Conservation (phyloP, 2,329 filamentous ascomycete species). For the Emydomyces testavorans region DNA sequence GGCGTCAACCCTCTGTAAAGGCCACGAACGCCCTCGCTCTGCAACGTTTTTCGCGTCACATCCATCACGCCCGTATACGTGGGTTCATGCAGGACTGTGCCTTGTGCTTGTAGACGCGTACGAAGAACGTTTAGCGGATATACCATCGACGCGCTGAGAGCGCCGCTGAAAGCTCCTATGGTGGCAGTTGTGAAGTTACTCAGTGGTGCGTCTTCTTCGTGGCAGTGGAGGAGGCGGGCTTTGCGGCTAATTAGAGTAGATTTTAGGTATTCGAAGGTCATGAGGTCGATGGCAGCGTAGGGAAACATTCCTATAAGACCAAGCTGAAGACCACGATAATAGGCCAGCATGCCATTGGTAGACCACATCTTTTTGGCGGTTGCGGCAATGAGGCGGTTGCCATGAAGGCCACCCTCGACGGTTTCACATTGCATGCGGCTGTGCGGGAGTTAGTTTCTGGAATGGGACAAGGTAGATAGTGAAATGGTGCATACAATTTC, state of each 20-base stretch:
- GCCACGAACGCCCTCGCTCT: slow-evolving; percentile 70
- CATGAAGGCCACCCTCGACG: slow-evolving; percentile 70
- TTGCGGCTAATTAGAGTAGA: slow-evolving; percentile 57
- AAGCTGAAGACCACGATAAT: slow-evolving; percentile 88
- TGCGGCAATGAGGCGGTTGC: slow-evolving; percentile 67
- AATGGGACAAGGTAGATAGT: not conserved
- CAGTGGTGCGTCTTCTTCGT: slow-evolving; percentile 71
- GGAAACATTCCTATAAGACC: slow-evolving; percentile 94
- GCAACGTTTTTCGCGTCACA: slow-evolving; percentile 70
- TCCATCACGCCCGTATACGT: slow-evolving; percentile 89
- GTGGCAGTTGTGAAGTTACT: slow-evolving; percentile 75
- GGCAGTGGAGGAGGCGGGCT: slow-evolving; percentile 55
- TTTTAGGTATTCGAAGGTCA: slow-evolving; percentile 90
- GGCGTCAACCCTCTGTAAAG: slow-evolving; percentile 92
- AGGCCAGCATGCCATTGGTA: slow-evolving; percentile 59
- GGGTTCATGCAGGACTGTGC: slow-evolving; percentile 77
- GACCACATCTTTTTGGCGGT: slow-evolving; percentile 81
- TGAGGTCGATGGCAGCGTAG: slow-evolving; percentile 92
- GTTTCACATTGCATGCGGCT: slow-evolving; percentile 88
- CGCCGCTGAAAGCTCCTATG: slow-evolving; percentile 83
- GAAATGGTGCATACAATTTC: slow-evolving; percentile 42
- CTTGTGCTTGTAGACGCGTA: slow-evolving; percentile 85
- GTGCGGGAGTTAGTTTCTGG: slow-evolving; percentile 9
- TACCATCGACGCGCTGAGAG: slow-evolving; percentile 82
- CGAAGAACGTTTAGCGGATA: slow-evolving; percentile 91